Base-by-base conservation (phyloP, 164 flowering plant genomes). In the Brasenia schreberi region DNA sequence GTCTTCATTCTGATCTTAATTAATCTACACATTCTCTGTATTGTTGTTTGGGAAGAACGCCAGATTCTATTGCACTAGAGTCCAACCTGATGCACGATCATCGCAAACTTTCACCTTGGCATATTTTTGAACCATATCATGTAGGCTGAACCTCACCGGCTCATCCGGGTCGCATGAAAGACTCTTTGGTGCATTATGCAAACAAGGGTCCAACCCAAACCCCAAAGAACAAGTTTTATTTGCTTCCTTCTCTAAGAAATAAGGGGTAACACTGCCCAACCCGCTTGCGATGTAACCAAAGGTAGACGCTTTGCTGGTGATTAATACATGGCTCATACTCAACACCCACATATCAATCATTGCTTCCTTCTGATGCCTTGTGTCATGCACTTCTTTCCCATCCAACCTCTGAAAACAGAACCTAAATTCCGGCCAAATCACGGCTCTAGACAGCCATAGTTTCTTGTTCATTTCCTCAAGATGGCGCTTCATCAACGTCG, bases 291-390 rank as follows among this genome's bases (percentile, higher is more conserved):
- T 49, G 56, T 49, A 49, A 61, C 63, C 63, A 61, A 61, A 61
- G 33, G 63, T 61, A 18, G 63, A 61, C 12, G 12, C 63, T 18
- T 18, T 11, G 63, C 63, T 61, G 19, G 63, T 61, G 19, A 61
- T 61, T 18, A 61, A 61, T 4, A 61, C 63, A 61, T 61, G 63
- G 63, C 63, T 61, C 9, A n/a, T 61, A 61, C 63, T 61, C 7
- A 61, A 19, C 63, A 61, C 18, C 63, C 63, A 61, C 4, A 61
- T 12, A 23, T 61, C 63, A 18, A 61, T n/a, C 19, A 61, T 7
- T 12, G 63, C 63, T 4, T 61, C 63, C 18, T 2, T n/a, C 18
- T 61, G 27, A 7, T 61, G 19, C 63, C 10, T 12, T 4, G 5
- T 18, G 33, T 14, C 63, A 61, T 61, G 63, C 63, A 61, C 19